These are phyloP conservation scores for Beauveria bassiana DNA, from an alignment of 2,329 filamentous ascomycete species.

Conservation along the genomic window DNA sequence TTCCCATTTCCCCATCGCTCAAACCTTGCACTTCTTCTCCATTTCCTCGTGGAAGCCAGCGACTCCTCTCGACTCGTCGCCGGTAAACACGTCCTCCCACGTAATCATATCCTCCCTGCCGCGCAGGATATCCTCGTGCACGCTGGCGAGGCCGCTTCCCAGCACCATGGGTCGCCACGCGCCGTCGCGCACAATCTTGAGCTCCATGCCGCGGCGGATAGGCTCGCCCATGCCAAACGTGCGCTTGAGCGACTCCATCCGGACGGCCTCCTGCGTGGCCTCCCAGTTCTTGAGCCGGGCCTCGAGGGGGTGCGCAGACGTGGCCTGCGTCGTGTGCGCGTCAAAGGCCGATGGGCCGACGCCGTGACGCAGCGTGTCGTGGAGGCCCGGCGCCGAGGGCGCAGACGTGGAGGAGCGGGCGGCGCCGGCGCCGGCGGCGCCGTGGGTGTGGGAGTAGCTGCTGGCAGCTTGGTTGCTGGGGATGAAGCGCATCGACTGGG, in stretches of 20 bases:
- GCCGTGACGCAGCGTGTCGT: slow-evolving; percentile 86
- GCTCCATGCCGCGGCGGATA: slow-evolving; percentile 86
- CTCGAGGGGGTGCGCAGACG: slow-evolving; percentile 77
- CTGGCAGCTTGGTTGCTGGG: slow-evolving; percentile 61
- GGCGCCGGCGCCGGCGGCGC: not conserved
- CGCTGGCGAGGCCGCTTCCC: slow-evolving; percentile 49
- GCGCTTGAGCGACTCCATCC: slow-evolving; percentile 81
- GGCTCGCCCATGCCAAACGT: slow-evolving; percentile 91
- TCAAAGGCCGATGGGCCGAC: slow-evolving; percentile 56
- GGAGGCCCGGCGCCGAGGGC: slow-evolving; percentile 85
- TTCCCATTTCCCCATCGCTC: not conserved
- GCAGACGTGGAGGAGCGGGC: slow-evolving; percentile 52
- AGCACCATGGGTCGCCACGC: slow-evolving; percentile 72
- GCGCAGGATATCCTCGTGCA: slow-evolving; percentile 84
- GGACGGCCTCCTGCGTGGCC: slow-evolving; percentile 75
- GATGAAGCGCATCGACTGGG: slow-evolving; percentile 81
- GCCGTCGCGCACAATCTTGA: slow-evolving; percentile 74
- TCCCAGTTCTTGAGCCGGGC: slow-evolving; percentile 85
- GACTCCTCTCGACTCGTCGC: slow-evolving; percentile 63
- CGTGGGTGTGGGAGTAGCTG: slow-evolving; percentile 53
- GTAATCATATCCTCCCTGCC: slow-evolving; percentile 69
- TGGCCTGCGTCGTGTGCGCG: slow-evolving; percentile 29
- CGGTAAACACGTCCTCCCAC: slow-evolving; percentile 92
- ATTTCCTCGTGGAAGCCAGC: slow-evolving; percentile 85
- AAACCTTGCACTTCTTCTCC: slow-evolving; percentile 81